Evolutionary conservation across 495 filamentous ascomycete genomes (phyloP), one percentile per base, ranked within the genome.

Genomic region (Jackrogersella minutella): DNA sequence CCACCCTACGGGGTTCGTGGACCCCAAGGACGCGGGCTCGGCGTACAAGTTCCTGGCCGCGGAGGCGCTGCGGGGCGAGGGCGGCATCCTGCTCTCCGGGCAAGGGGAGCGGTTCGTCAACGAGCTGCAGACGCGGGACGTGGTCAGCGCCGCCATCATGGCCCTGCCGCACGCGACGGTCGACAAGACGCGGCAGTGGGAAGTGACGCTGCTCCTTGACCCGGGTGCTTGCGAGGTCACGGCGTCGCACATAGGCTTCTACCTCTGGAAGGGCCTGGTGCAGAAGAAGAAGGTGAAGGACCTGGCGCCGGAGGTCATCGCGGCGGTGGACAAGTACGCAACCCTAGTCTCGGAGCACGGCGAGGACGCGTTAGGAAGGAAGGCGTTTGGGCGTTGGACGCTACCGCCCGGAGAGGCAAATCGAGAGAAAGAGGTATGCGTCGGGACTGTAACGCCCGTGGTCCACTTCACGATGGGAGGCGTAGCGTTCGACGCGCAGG

Each of bases 1-100:
- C 17, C 84, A 87, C 70, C 90, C 90, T 3, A 92, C 90, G 2
- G 88, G 89, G 50, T 86, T 93, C 46, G 82, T 92, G 2, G 90
- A 92, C 72, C 88, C 90, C 17, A 85, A 70, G 7, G 64, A 71
- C 39, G 70, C 76, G 2, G 10, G 30, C 0, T 62, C 70, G 5
- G 60, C 69, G 31, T 74, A 85, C 30, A 87, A 88, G 71, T 84
- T 88, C 65, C 78, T 88, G n/a, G 85, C 86, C 0, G 85, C 86
- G 0, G 86, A 88, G 71, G 76, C 85, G 44, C 69, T 88, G 26
- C 71, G 85, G 0, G 85, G 85, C 0, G 85, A 87, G 66, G 86
- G 85, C 3, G 86, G 85, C 0, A 78, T 88, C 11, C 46, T 88
- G 13, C 67, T 85, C 0, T 61, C 60, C n/a, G 47, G 69, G 5